Base-by-base conservation (phyloP, 306 rosid genomes). In the Trichosanthes truncata region DNA sequence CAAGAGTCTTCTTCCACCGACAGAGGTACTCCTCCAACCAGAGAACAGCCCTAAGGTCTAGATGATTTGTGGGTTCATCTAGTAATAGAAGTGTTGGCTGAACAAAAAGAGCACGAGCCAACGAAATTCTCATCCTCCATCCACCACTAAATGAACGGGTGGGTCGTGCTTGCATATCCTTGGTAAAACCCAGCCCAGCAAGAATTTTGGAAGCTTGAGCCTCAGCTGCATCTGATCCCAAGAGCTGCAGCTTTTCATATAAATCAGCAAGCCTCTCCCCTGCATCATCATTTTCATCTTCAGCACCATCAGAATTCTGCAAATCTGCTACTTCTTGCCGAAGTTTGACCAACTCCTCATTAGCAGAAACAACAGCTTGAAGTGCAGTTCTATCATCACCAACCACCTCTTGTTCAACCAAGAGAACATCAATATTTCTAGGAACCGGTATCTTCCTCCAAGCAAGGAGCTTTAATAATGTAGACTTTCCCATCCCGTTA, bases 401-500 rank as follows among this genome's bases (percentile, higher is more conserved):
- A 75, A 90, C 84, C 31, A 87, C 91, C 84, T 90, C 94, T 83
- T 92, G 93, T 81, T 92, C 97, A 63, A 90, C 94, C 83, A 92
- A 79, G 68, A 92, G 97, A 69, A 89, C 91, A 82, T 92, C 97
- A 75, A 92, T 92, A 80, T 92, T 90, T 84, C 86, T 87, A 31
- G 97, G 97, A 46, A 89, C 92, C 0, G 97, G 97, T 79, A 90
- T 92, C 90, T 88, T 88, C 89, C 94, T 90, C 94, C 97, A 92
- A 81, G 97, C 97, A 75, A 92, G 91, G 80, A 92, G 94, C 86
- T 90, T 92, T 80, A 92, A 75, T 48, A 92, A 85, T 11, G 97
- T 92, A 78, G 97, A 92, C 84, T 91, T 91, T 68, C 95, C 92
- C 86, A 11, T 89, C 65, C 92, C 92, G 78, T 89, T 89, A 31